Evolutionary conservation across 306 rosid species (phyloP), one percentile per base, ranked within the genome.

Genomic region (Fagus crenata): DNA sequence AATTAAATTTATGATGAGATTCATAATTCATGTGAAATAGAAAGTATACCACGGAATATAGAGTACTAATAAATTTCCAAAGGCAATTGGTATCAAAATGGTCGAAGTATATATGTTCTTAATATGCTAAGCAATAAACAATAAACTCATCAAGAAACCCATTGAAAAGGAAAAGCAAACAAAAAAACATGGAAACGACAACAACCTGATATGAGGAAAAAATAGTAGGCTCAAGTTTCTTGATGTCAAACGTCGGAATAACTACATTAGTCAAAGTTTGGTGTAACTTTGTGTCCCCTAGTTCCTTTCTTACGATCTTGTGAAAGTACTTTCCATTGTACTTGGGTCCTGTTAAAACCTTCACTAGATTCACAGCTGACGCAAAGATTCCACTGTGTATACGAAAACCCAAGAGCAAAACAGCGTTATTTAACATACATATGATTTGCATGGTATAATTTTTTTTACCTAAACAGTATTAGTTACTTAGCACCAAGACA

Each of bases 381-480:
- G 83, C 82, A 13, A 54, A 85, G n/a, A 73, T 4, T 56, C 86
- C 87, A 12, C 89, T 85, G 15, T n/a, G 40, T 31, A 35, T 18
- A 42, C 12, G 8, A 33, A 73, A 63, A 78, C 7, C 43, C 59
- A 49, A 49, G 72, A 36, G 65, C 54, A 42, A 42, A 42, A 36
- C 37, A 18, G 1, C 17, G 8, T 74, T 7, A 36, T 11, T 64
- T 15, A 5, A 3, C 6, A 22, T 56, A 7, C 18, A 18, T 15
- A 6, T 17, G 33, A 56, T 56, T 56, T 22, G 33, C 63, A 56
- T 56, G 35, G 35, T 7, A 18, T 22, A 15, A 15, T n/a, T 1
- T 17, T 3, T 22, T 61, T 2, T 2, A 11, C 18, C 35, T 12
- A 36, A 1, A 4, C 11, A 31, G 7, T 13, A 22, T 22, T 22